These are phyloP conservation scores for Larix sibirica DNA, from an alignment of 83 land plant genomes.

Conservation along the genomic window DNA sequence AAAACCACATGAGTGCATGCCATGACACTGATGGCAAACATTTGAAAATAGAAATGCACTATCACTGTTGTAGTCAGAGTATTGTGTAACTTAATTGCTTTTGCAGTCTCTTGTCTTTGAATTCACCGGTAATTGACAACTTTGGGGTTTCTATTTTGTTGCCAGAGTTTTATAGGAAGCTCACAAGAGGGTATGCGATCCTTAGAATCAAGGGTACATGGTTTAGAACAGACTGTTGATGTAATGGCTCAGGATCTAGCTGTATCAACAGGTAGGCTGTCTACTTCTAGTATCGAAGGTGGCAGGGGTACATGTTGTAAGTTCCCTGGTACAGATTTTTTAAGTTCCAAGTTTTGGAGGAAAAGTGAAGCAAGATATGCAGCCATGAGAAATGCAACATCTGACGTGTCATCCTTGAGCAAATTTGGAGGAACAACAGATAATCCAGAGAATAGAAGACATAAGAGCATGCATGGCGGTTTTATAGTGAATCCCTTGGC, in stretches of 20 bases:
- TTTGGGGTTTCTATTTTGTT: neutral
- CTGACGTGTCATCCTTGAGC: constrained; percentile 5
- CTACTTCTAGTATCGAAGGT: constrained; percentile 12
- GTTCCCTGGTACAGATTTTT: constrained; percentile 65
- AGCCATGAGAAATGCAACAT: constrained; percentile 24
- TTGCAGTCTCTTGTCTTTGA: neutral
- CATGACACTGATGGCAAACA: no score
- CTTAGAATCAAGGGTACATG: constrained; percentile 60
- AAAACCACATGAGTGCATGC: no score
- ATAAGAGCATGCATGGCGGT: constrained; percentile 6
- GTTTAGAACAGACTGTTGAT: constrained; percentile 60
- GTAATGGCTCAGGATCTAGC: constrained; percentile 63
- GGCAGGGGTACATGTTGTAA: constrained; percentile 48
- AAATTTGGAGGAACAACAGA: neutral
- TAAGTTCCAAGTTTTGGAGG: constrained; percentile 72
- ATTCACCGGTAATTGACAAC: neutral
- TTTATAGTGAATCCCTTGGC: constrained; percentile 33
- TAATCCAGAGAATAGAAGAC: neutral
- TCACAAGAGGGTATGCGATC: constrained; percentile 65
- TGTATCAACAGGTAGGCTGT: constrained; percentile 44
- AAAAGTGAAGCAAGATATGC: constrained; percentile 45
- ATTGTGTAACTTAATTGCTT: no score
- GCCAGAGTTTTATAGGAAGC: constrained; percentile 66
- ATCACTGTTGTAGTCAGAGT: no score
- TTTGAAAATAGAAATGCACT: no score